These are phyloP conservation scores for Magnolia sinica DNA, from an alignment of 164 flowering plant species.

Conservation along the genomic window DNA sequence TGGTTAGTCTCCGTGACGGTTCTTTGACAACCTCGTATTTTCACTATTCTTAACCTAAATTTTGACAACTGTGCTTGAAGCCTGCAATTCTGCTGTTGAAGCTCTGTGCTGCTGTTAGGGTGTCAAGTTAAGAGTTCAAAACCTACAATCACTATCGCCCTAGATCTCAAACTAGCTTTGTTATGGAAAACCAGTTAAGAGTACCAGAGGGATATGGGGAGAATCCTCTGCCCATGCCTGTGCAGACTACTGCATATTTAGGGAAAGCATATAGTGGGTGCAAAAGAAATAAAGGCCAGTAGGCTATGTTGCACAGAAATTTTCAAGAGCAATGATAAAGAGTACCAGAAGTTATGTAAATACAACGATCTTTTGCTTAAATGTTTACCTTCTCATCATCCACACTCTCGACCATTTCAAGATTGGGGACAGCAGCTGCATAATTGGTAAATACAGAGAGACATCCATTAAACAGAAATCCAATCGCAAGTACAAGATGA, in stretches of 20 bases:
- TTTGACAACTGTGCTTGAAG: not conserved
- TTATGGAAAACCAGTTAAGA: not conserved
- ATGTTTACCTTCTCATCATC: conserved; percentile 81
- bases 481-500: not conserved
- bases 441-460: not conserved
- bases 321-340: not conserved
- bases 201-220: not conserved
- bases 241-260: not conserved
- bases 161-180: not conserved
- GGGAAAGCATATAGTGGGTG: not conserved
- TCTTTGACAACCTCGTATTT: no score
- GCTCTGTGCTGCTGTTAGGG: not conserved
- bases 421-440: conserved; percentile 88
- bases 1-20: no score
- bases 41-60: not conserved
- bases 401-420: conserved; percentile 76
- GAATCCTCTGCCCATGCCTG: not conserved
- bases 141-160: not conserved
- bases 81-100: not conserved
- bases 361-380: not conserved
- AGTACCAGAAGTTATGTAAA: not conserved
- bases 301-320: not conserved
- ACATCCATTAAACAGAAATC: not conserved
- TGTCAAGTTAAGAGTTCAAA: not conserved
- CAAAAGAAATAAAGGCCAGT: not conserved